phyloP scores from a whole-genome alignment of 495 filamentous ascomycete species.

The Talaromyces wortmannii region DNA sequence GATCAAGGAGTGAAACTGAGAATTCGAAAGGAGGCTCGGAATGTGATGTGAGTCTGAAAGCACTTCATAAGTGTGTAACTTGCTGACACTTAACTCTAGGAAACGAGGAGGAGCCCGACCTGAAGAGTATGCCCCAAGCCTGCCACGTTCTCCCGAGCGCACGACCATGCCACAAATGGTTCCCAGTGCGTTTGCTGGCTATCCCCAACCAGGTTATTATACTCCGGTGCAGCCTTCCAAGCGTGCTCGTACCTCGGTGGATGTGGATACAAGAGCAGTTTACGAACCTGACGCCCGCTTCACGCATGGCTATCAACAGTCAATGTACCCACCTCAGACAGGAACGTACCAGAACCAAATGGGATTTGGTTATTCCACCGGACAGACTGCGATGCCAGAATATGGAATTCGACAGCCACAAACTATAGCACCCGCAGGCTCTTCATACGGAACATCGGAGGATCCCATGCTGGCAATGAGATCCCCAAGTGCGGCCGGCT shows the following conservation, averaged over 20 bases:
- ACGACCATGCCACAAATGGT: slow-evolving; percentile 28
- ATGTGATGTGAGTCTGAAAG: slow-evolving; percentile 38
- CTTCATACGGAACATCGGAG: slow-evolving; percentile 5
- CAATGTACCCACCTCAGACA: slow-evolving; percentile 31
- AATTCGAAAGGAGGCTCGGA: slow-evolving; percentile 77
- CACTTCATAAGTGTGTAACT: no score
- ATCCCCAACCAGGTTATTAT: slow-evolving; percentile 26
- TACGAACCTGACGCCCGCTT: slow-evolving; percentile 35
- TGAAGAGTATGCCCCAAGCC: slow-evolving; percentile 28
- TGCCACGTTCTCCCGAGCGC: slow-evolving; percentile 36
- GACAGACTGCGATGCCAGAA: slow-evolving; percentile 32
- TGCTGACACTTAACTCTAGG: slow-evolving; percentile 16
- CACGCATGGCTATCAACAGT: slow-evolving; percentile 31
- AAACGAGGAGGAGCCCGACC: slow-evolving; percentile 32
- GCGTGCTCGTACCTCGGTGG: slow-evolving; percentile 39
- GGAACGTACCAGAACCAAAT: slow-evolving; percentile 28
- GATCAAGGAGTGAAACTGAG: slow-evolving; percentile 91
- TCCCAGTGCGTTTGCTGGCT: slow-evolving; percentile 18
- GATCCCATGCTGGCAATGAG: slow-evolving; percentile 10
- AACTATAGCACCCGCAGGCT: slow-evolving; percentile 2
- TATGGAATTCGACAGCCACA: slow-evolving; percentile 31
- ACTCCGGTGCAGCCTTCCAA: slow-evolving; percentile 20
- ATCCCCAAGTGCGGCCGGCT: slow-evolving; percentile 8
- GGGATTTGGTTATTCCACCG: slow-evolving; percentile 29
- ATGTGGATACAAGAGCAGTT: slow-evolving; percentile 30